Percentiles rank a stretch among this genome's conserved stretches.
phyloP scores from a whole-genome alignment of 108 stramenopile genomes.

The Nitzschia inconspicua region DNA sequence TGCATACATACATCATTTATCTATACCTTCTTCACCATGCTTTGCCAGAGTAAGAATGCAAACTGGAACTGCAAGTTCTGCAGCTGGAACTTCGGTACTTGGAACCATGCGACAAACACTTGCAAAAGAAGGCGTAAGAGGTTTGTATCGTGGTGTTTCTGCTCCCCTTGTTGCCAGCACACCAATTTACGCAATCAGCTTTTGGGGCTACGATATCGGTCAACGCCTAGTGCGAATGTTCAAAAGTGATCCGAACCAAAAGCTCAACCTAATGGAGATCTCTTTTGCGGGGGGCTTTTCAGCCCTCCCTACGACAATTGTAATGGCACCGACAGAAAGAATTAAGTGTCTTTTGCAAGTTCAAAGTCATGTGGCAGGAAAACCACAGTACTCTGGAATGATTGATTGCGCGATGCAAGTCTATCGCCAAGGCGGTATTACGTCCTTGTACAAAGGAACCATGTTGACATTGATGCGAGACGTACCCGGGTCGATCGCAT shows the following conservation, averaged over 20 bases:
- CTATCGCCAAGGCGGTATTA: conserved; percentile 55
- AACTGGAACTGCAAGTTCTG: background rate
- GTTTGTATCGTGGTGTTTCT: conserved; percentile 81
- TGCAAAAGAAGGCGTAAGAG: conserved; percentile 19
- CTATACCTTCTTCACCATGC: no score
- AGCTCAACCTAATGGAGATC: conserved; percentile 42
- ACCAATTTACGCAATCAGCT: conserved; percentile 79
- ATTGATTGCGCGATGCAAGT: conserved; percentile 68
- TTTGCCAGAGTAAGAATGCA: conserved; percentile 14
- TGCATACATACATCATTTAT: no score
- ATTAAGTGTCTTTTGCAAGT: conserved; percentile 87
- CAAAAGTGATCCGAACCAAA: conserved; percentile 7
- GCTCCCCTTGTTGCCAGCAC: conserved; percentile 76
- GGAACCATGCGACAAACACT: conserved; percentile 1
- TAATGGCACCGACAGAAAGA: conserved; percentile 84
- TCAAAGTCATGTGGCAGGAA: conserved; percentile 37
- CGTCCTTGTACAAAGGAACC: conserved; percentile 72
- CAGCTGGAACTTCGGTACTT: background rate
- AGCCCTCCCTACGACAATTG: conserved; percentile 65
- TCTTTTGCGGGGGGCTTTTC: conserved; percentile 77
- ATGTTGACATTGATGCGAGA: conserved; percentile 74
- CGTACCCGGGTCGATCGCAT: conserved; percentile 77
- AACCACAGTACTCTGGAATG: conserved; percentile 63
- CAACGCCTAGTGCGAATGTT: conserved; percentile 36
- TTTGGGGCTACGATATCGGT: conserved; percentile 91